phyloP scores from a whole-genome alignment of 2,329 filamentous ascomycete genomes.

The Trichoderma semiorbis region DNA sequence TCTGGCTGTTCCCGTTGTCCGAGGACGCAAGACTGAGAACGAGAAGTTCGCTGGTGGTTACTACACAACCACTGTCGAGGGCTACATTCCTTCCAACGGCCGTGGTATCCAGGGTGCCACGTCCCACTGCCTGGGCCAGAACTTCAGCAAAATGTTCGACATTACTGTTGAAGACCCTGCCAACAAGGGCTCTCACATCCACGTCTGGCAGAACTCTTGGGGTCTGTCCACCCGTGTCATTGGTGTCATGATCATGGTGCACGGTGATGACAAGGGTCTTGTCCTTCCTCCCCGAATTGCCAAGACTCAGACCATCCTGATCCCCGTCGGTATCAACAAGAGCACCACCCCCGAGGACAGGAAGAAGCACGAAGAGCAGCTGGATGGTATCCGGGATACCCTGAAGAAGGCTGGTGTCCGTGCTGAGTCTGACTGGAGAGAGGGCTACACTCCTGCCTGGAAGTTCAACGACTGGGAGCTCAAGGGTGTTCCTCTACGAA shows the following conservation, averaged over 20 bases:
- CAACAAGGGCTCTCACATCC: conserved; percentile 72
- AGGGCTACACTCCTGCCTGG: conserved; percentile 91
- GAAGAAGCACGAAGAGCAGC: conserved; percentile 69
- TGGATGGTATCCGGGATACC: conserved; percentile 65
- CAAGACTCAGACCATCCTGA: conserved; percentile 79
- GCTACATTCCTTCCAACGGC: conserved; percentile 92
- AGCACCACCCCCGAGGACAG: conserved; percentile 80
- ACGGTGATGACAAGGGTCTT: conserved; percentile 92
- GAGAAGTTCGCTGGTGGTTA: conserved; percentile 97
- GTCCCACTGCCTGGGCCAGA: conserved; percentile 91
- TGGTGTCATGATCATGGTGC: conserved; percentile 98
- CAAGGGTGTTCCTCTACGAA: conserved; percentile 86
- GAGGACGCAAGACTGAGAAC: conserved; percentile 92
- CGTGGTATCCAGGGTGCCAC: conserved; percentile 96
- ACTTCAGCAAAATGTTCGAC: conserved; percentile 99
- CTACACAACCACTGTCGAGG: conserved; percentile 96
- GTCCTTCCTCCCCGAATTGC: conserved; percentile 89
- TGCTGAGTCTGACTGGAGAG: conserved; percentile 76
- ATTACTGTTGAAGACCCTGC: conserved; percentile 93
- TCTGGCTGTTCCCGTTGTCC: conserved; percentile 90
- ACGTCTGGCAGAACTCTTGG: conserved; percentile 99
- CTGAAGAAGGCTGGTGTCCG: conserved; percentile 74
- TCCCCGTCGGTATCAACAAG: conserved; percentile 90
- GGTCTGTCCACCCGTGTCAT: conserved; percentile 95
- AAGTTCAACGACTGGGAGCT: conserved; percentile 99